Evolutionary conservation across 306 rosid genomes (phyloP), one percentile per base, ranked within the genome.

Genomic region (Quercus agrifolia): DNA sequence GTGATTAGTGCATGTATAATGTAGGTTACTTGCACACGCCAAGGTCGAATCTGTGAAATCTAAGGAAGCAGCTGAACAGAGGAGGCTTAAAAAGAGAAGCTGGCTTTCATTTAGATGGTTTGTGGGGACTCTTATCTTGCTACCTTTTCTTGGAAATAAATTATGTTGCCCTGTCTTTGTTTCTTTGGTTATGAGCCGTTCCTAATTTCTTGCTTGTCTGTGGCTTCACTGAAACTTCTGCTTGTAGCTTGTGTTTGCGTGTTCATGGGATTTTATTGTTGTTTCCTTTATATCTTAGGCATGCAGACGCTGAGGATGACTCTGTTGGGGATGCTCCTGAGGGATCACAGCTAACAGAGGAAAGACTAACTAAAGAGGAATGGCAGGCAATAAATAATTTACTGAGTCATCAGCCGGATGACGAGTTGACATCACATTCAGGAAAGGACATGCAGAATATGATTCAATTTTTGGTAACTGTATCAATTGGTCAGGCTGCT

Each of bases 1-100:
- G 46, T 71, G 30, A 49, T 12, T 82, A 81, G 58, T 82, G 79
- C 72, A 49, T 75, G 27, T 81, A 3, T 56, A 8, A 11, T 66
- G 38, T 58, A 95, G 99, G 94, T 85, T 95, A 81, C 97, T 90
- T 84, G 99, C 98, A 18, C 99, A 93, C 85, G 99, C 99, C 56
- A 95, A 93, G 90, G 92, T 91, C 67, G 98, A 91, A 85, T 90
- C 92, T 78, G 97, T 87, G 77, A 95, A 95, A 77, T 91, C 94
- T 57, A 95, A 90, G 92, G 98, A 90, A 83, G 99, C 94, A 44
- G 98, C 98, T 66, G 96, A 90, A 77, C 94, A 83, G 86, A 91
- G 89, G 84, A 87, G 70, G 74, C 80, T 83, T 67, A 86, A 80
- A 87, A 93, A 87, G 79, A 88, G 87, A 83, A 76, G 98, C 87